Evolutionary conservation across 805 yeast genomes (phyloP), one percentile per base, ranked within the genome.

Genomic region (Brettanomyces anomalus): DNA sequence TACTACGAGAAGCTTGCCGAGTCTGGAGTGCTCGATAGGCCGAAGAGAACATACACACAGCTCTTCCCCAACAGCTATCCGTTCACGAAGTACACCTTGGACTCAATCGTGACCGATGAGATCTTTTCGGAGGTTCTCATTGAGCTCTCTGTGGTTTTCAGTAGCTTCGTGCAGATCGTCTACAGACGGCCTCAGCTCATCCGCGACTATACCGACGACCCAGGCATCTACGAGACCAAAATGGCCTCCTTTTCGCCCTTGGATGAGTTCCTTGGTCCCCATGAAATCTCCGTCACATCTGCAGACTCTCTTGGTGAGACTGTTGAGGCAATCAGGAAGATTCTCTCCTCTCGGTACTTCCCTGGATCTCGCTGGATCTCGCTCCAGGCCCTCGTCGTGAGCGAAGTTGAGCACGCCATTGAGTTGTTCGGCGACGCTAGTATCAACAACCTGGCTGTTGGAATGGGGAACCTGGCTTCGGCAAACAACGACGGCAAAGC

Each of bases 361-460:
- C 90, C 90, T 3, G 70, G 71, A 37, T 72, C 70, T 26, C 79
- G 76, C 51, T 87, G 95, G 95, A 60, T 85, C 5, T 81, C 93
- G 0, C 60, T 85, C 19, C 72, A 77, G 45, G 72, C 84, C 0
- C 49, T 79, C 47, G 61, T 79, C 17, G 67, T 74, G 21, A 42
- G 49, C 36, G 43, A 41, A 3, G 16, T 46, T 15, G 46, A 24
- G 17, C 35, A 41, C 3, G 3, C 44, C 19, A 20, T 45, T 10
- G 33, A 24, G 17, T 18, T 49, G 10, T n/a, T 16, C 8, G 61
- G 82, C 64, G 59, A 72, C 4, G 51, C 55, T 7, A 16, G 15
- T 16, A 6, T 32, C 18, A n/a, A 14, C 10, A 10, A 7, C 67
- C 69, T 41, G 66, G 79, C 36, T 88, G 14, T 10, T 28, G 13